A percentile compares a stretch with the other conserved stretches of the same genome.
phyloP scores from a whole-genome alignment of 2,329 filamentous ascomycete species.

The Penicillium concentricum region DNA sequence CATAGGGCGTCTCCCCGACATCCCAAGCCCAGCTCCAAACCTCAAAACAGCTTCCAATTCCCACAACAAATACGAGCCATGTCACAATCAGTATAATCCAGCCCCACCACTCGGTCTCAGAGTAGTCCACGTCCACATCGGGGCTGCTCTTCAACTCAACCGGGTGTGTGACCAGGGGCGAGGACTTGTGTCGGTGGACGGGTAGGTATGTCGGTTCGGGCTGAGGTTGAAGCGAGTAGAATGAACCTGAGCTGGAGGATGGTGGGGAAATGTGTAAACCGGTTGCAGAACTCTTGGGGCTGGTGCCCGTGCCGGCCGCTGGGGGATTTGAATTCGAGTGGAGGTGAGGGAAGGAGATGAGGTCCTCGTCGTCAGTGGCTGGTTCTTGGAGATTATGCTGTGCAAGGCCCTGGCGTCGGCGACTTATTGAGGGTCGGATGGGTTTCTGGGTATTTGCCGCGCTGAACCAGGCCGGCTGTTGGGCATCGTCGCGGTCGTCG shows the following conservation, averaged over 20 bases:
- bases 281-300: conserved; percentile 17
- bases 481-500: conserved; percentile 6
- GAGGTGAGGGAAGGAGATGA: conserved; percentile 61
- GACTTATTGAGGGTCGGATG: conserved; percentile 25
- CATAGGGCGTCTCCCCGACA: conserved; percentile 92
- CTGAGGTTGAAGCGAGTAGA: conserved; percentile 51
- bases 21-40: conserved; percentile 99
- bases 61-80: conserved; percentile 93
- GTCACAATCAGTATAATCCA: conserved; percentile 90
- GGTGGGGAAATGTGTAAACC: conserved; percentile 37
- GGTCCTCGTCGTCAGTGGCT: conserved; percentile 82
- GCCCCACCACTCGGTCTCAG: conserved; percentile 96
- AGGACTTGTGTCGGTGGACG: conserved; percentile 36
- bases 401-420: conserved; percentile 41
- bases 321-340: conserved; percentile 30
- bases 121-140: conserved; percentile 72
- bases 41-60: conserved; percentile 92
- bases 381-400: conserved; percentile 64
- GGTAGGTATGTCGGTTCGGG: conserved; percentile 35
- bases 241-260: conserved; percentile 63
- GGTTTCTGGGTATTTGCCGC: conserved; percentile 16
- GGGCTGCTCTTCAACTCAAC: conserved; percentile 38
- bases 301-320: conserved; percentile 11
- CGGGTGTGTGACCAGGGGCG: conserved; percentile 38
- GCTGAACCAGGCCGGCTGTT: conserved; percentile 21